Conservation (phyloP, 2,329 filamentous ascomycete genomes). For the Hymenoscyphus scutula region DNA sequence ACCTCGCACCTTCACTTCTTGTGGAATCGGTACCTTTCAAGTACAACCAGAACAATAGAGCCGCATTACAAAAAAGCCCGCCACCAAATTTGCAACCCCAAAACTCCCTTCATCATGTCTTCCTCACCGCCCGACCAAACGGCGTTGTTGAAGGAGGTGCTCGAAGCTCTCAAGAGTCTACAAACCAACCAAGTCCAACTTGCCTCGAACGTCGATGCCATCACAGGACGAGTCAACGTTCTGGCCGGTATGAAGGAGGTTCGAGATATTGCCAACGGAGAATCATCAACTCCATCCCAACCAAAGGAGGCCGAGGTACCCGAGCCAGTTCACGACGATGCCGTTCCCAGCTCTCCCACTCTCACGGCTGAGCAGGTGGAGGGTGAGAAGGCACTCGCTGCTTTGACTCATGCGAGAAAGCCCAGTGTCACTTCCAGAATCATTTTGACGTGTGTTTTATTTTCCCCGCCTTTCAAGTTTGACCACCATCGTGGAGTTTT, state of each 20-base stretch:
- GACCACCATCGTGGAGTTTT: background rate
- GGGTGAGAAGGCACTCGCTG: constrained; percentile 13
- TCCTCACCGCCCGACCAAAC: constrained; percentile 29
- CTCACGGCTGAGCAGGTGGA: constrained; percentile 31
- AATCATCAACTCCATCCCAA: constrained; percentile 14
- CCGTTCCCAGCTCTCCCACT: constrained; percentile 34
- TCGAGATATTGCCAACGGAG: constrained; percentile 44
- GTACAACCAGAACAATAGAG: background rate
- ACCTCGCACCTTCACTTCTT: constrained; percentile 7
- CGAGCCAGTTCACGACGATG: constrained; percentile 26
- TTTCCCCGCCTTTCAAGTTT: background rate
- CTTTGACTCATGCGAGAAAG: constrained; percentile 26
- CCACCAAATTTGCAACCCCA: background rate
- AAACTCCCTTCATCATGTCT: constrained; percentile 24
- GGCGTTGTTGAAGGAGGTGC: constrained; percentile 51
- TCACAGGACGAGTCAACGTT: constrained; percentile 60
- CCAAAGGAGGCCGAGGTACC: constrained; percentile 19
- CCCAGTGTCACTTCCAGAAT: constrained; percentile 54
- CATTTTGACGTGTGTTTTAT: constrained; percentile 56
- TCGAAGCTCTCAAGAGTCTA: constrained; percentile 53
- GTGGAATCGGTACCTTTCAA: background rate
- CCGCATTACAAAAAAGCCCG: constrained; percentile 2
- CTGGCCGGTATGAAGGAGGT: constrained; percentile 57
- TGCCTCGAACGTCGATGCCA: constrained; percentile 55
- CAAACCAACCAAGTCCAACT: constrained; percentile 55